Evolutionary conservation across 139 green algal genomes (phyloP).

Genomic region (Trebouxia sp.): DNA sequence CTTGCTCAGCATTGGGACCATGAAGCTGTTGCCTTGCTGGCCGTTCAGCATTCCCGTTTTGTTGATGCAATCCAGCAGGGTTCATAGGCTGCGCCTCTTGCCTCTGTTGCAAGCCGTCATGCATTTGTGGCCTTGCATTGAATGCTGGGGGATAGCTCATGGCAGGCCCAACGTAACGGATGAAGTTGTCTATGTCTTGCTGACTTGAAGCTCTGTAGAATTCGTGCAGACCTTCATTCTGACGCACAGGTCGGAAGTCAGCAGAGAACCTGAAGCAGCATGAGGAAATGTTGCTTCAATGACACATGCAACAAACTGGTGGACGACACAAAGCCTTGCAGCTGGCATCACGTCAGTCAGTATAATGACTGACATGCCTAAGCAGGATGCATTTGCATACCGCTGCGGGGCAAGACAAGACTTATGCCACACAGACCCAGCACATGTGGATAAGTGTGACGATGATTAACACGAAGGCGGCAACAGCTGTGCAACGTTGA

Average conservation of each 20-base stretch:
- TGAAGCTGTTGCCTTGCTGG: background rate
- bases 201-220: background rate
- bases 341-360: no score
- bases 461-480: no score
- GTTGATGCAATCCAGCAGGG: background rate
- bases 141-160: background rate
- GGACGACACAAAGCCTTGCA: no score
- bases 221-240: background rate
- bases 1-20: no score
- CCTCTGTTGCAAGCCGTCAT: background rate
- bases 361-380: no score
- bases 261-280: slow-evolving; percentile 23
- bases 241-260: background rate
- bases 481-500: no score
- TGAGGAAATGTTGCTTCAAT: no score
- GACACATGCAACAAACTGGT: no score
- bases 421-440: no score
- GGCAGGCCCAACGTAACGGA: slow-evolving; percentile 8
- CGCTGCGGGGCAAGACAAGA: no score
- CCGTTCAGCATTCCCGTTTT: background rate
- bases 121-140: background rate
- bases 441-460: no score
- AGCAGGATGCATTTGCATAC: no score
- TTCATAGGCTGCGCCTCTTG: background rate
- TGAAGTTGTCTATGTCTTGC: slow-evolving; percentile 30